Base-by-base conservation (phyloP, 2,329 filamentous ascomycete genomes). In the Aspergillus sp. region DNA sequence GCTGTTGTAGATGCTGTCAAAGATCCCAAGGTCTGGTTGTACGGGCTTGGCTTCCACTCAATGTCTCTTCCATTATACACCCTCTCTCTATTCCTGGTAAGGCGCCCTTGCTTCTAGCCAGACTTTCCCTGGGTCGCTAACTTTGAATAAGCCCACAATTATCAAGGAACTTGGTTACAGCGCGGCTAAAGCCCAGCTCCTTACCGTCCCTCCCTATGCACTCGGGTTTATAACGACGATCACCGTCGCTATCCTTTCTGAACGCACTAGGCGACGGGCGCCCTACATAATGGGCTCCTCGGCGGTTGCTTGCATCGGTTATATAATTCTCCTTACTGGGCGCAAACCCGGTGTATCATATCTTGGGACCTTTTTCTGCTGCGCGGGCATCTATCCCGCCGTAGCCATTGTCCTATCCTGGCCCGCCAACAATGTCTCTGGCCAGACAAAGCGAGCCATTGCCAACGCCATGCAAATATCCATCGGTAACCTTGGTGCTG, bases 21-120 rank as follows among this genome's bases (percentile, higher is more conserved):
- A 14, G 87, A 93, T 64, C 83, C 84, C 1, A 90, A 87, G 67
- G 87, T 87, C 66, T 90, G 86, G 86, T 78, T 92, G 0, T 92
- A 92, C 62, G 87, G 87, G 0, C 70, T 90, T 0, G 84, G 82
- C 0, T 91, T 90, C 64, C 88, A 91, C 68, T 90, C 87, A 5
- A 86, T 91, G 79, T 88, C 85, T 56, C 72, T 92, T 79, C 86
- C 73, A 73, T 25, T 66, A 19, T 78, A 78, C 57, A 77, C 76
- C 0, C 60, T 76, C 23, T 75, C 72, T 5, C 67, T 73, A 6
- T 76, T 76, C 51, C 52, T 78, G 55, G 68, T 72, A 51, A 58
- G 62, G 14, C 21, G 8, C n/a, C 15, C n/a, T 19, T 35, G 4
- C 6, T n/a, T n/a, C 15, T 37, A 37, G 9, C 27, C 9, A 8